These are phyloP conservation scores for Leptographium lundbergii DNA, from an alignment of 2,329 filamentous ascomycete species.

Conservation along the genomic window DNA sequence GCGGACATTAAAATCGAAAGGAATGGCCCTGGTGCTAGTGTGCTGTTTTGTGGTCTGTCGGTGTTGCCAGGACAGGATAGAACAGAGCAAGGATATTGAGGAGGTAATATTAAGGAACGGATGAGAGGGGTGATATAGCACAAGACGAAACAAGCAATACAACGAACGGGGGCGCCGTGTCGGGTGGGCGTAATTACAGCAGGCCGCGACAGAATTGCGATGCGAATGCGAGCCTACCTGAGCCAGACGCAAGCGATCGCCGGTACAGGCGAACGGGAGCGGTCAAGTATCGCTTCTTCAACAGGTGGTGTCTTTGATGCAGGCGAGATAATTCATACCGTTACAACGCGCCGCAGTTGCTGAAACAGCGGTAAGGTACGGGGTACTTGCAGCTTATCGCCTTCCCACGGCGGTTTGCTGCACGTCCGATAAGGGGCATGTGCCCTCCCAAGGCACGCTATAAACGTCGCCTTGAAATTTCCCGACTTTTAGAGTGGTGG, in stretches of 20 bases:
- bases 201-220: not conserved
- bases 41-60: not conserved
- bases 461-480: not conserved
- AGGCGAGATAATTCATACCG: slow-evolving; percentile 1
- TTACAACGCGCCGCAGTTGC: slow-evolving; percentile 8
- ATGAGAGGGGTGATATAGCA: slow-evolving; percentile 6
- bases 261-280: not conserved
- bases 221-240: not conserved
- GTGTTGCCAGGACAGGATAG: slow-evolving; percentile 7
- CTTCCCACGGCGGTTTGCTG: not conserved
- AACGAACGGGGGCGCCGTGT: too few species aligned
- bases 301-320: not conserved
- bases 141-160: not conserved
- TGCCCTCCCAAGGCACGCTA: not conserved
- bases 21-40: not conserved
- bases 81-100: slow-evolving; percentile 1
- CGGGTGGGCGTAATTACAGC: not conserved
- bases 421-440: not conserved
- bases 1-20: not conserved
- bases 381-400: not conserved
- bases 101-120: slow-evolving; percentile 6
- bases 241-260: not conserved
- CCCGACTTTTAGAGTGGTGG: not conserved
- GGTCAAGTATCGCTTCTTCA: not conserved
- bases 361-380: not conserved